phyloP scores from a whole-genome alignment of 2,329 filamentous ascomycete species.

The Pyricularia pennisetigena region DNA sequence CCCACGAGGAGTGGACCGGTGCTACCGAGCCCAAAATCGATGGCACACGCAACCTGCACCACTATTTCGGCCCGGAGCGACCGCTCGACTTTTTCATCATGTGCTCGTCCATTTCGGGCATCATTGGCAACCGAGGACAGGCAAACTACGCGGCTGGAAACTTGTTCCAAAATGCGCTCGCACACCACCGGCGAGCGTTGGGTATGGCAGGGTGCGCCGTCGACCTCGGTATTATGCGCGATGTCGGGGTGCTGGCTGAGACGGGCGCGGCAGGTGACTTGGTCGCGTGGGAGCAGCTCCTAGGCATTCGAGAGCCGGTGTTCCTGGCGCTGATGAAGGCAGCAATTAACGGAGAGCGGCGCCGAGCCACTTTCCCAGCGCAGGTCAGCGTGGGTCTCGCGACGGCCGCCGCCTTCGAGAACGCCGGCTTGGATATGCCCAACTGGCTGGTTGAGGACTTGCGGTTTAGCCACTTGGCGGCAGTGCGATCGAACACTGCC shows the following conservation, averaged over 20 bases:
- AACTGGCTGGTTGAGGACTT: slow-evolving; percentile 8
- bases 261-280: neutral
- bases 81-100: slow-evolving; percentile 28
- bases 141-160: slow-evolving; percentile 31
- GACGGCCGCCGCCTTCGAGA: slow-evolving; percentile 6
- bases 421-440: slow-evolving; percentile 7
- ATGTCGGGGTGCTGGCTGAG: slow-evolving; percentile 20
- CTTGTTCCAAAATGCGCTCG: slow-evolving; percentile 28
- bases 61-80: slow-evolving; percentile 19
- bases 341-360: slow-evolving; percentile 8
- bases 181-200: slow-evolving; percentile 19
- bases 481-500: slow-evolving; percentile 5
- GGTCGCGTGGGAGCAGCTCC: neutral
- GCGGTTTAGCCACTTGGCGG: slow-evolving; percentile 1
- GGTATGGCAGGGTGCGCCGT: slow-evolving; percentile 25
- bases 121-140: slow-evolving; percentile 25
- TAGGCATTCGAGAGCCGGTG: neutral
- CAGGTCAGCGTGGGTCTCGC: slow-evolving; percentile 8
- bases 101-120: slow-evolving; percentile 22
- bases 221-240: slow-evolving; percentile 26
- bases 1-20: slow-evolving; percentile 29
- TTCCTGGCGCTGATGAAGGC: slow-evolving; percentile 9
- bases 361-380: neutral
- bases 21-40: slow-evolving; percentile 38
- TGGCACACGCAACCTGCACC: slow-evolving; percentile 39